Conservation (phyloP, 1,139 yeast genomes). For the Wickerhamomyces sp. region DNA sequence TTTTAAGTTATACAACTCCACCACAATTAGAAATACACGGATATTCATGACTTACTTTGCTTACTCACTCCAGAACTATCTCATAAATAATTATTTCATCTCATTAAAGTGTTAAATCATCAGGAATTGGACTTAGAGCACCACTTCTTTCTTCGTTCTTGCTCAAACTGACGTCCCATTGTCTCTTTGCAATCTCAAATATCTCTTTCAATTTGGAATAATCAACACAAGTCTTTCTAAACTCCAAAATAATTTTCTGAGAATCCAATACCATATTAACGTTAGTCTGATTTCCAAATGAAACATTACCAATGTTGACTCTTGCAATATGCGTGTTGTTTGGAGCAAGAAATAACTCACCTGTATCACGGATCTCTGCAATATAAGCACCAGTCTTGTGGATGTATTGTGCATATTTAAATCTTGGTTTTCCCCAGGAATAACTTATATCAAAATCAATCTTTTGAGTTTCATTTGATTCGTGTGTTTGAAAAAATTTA, state of each 20-base stretch:
- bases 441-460: slow-evolving; percentile 60
- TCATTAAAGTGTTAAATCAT: slow-evolving; percentile 11
- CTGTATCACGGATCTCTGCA: slow-evolving; percentile 80
- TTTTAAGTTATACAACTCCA: too few relatives aligned
- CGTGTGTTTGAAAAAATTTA: slow-evolving; percentile 40
- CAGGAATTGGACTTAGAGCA: slow-evolving; percentile 15
- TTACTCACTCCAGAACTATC: too few relatives aligned
- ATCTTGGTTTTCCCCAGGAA: slow-evolving; percentile 89
- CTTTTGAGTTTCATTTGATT: slow-evolving; percentile 37
- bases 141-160: slow-evolving; percentile 21
- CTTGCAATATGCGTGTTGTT: slow-evolving; percentile 70
- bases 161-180: slow-evolving; percentile 30
- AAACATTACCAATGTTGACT: slow-evolving; percentile 37
- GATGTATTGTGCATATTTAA: slow-evolving; percentile 81
- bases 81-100: too few relatives aligned
- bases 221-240: slow-evolving; percentile 58
- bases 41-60: too few relatives aligned
- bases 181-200: slow-evolving; percentile 53
- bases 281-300: slow-evolving; percentile 11
- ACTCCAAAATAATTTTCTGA: slow-evolving; percentile 66
- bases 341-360: slow-evolving; percentile 77
- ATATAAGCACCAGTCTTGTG: slow-evolving; percentile 86
- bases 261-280: slow-evolving; percentile 44
- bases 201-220: slow-evolving; percentile 40
- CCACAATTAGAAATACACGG: too few relatives aligned